These are phyloP conservation scores for Acrocalymma vagum DNA, from an alignment of 2,329 filamentous ascomycete species.

Conservation along the genomic window DNA sequence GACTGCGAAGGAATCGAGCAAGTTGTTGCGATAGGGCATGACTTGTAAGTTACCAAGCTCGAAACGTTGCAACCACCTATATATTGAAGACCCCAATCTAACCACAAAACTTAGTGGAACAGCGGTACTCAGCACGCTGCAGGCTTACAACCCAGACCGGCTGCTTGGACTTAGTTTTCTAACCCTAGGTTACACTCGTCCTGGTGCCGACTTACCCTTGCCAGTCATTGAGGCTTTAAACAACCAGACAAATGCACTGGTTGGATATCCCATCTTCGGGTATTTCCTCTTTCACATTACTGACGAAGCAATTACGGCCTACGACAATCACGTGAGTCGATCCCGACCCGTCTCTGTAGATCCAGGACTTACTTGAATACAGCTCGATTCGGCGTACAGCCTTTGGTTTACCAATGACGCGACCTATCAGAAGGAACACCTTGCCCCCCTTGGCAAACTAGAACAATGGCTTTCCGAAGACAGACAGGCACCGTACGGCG, in stretches of 20 bases:
- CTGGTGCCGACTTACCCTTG: no score
- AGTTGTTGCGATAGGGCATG: background rate
- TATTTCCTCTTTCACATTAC: background rate
- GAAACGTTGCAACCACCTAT: background rate
- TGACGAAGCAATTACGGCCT: background rate
- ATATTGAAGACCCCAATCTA: background rate
- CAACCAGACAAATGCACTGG: background rate
- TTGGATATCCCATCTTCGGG: slow-evolving; percentile 1
- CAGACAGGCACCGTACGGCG: slow-evolving; percentile 2
- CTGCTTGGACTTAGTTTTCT: no score
- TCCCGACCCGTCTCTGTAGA: no score
- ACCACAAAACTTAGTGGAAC: no score
- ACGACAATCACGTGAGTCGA: slow-evolving; percentile 1
- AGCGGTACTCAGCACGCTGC: no score
- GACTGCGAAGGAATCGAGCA: slow-evolving; percentile 1
- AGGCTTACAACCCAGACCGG: no score
- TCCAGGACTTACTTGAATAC: no score
- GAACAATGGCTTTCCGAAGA: background rate
- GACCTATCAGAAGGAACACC: slow-evolving; percentile 2
- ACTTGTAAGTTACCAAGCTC: slow-evolving; percentile 4
- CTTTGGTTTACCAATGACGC: no score
- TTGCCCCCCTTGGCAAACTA: background rate
- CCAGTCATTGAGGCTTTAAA: no score
- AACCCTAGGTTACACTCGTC: no score
- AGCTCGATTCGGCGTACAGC: no score